Percentiles rank a stretch among this genome's conserved stretches.
phyloP scores from a whole-genome alignment of 129 eudicot species.

The Centrapalus pauciflorus region DNA sequence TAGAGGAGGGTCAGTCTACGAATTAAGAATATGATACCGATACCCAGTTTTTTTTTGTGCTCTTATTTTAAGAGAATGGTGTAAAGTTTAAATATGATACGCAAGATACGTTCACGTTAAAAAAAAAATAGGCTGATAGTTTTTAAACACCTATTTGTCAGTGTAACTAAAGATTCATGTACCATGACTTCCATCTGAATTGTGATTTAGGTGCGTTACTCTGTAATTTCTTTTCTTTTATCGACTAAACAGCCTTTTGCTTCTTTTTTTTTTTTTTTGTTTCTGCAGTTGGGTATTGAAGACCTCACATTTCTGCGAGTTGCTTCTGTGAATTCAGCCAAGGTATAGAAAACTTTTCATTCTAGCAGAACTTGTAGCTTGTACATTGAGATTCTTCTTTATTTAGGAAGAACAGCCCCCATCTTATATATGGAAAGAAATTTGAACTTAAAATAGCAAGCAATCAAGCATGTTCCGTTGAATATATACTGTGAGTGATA shows the following conservation, averaged over 20 bases:
- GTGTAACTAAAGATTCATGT: background rate
- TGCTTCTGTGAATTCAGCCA: slow-evolving; percentile 26
- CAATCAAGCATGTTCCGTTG: background rate
- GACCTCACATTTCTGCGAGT: slow-evolving; percentile 40
- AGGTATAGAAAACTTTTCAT: slow-evolving; percentile 32
- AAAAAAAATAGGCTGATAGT: too few species aligned
- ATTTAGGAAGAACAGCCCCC: background rate
- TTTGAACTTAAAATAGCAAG: background rate
- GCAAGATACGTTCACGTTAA: too few species aligned
- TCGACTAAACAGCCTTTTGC: background rate
- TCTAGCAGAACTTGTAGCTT: background rate
- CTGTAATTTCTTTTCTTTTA: background rate
- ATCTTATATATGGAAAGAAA: background rate
- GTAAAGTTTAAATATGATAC: too few species aligned
- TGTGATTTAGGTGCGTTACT: background rate
- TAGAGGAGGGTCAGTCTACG: too few species aligned
- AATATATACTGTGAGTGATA: background rate
- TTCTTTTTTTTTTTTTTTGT: background rate
- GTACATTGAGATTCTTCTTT: background rate
- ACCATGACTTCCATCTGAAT: too few species aligned
- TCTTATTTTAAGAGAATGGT: too few species aligned
- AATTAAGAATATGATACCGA: too few species aligned
- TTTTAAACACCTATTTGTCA: background rate
- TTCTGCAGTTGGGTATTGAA: slow-evolving; percentile 49
- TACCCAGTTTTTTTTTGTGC: too few species aligned